Conservation (phyloP, 805 yeast species). For the Debaryomyces castellii region DNA sequence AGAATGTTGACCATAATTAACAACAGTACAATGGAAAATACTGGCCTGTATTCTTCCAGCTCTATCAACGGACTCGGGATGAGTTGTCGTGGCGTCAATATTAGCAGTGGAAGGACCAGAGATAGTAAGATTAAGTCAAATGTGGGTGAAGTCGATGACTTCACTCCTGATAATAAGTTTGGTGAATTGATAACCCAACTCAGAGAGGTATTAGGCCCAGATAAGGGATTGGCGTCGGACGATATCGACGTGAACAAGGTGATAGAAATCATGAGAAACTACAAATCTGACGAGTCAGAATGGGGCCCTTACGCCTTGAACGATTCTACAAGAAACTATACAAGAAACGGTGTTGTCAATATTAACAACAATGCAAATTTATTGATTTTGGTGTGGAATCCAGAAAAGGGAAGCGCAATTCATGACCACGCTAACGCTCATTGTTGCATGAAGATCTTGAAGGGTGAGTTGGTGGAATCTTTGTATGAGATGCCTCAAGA, state of each 20-base stretch:
- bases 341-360: constrained; percentile 72
- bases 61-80: neutral
- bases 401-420: constrained; percentile 59
- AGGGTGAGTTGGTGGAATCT: constrained; percentile 58
- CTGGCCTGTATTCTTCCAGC: neutral
- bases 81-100: neutral
- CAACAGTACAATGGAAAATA: neutral
- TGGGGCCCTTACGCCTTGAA: constrained; percentile 60
- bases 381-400: constrained; percentile 68
- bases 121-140: neutral
- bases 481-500: constrained; percentile 50
- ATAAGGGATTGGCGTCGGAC: constrained; percentile 36
- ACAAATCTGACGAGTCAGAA: constrained; percentile 47
- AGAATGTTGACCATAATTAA: neutral
- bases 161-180: constrained; percentile 14
- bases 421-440: constrained; percentile 80
- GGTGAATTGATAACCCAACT: constrained; percentile 28
- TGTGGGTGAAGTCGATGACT: neutral
- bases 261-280: constrained; percentile 45
- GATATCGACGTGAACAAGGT: constrained; percentile 56
- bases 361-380: constrained; percentile 71
- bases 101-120: neutral
- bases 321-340: constrained; percentile 51
- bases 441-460: constrained; percentile 68
- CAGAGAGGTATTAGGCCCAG: constrained; percentile 24